phyloP scores from a whole-genome alignment of 805 yeast genomes.

The Candida methanosorbosa region DNA sequence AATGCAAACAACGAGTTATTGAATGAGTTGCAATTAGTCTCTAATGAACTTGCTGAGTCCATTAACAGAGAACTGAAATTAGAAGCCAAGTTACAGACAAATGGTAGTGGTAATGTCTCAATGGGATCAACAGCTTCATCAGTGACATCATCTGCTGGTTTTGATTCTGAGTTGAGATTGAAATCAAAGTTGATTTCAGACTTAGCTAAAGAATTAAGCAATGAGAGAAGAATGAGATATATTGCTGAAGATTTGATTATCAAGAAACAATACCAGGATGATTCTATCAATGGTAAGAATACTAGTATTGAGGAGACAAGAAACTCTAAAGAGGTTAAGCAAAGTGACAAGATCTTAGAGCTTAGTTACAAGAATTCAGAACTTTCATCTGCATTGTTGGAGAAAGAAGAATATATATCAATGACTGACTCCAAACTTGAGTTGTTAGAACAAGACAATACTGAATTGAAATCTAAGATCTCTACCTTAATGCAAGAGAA shows the following conservation, averaged over 20 bases:
- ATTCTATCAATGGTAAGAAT: not conserved
- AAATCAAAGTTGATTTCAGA: constrained; percentile 37
- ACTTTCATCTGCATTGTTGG: constrained; percentile 35
- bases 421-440: constrained; percentile 39
- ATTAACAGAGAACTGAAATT: constrained; percentile 60
- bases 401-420: constrained; percentile 38
- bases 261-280: constrained; percentile 28
- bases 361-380: constrained; percentile 49
- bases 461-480: constrained; percentile 29
- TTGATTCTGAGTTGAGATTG: not conserved
- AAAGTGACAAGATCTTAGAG: constrained; percentile 43
- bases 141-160: not conserved
- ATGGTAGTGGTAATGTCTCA: not conserved
- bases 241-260: constrained; percentile 66
- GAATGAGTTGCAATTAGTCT: constrained; percentile 57
- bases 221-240: constrained; percentile 57
- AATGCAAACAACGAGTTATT: constrained; percentile 50
- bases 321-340: constrained; percentile 29
- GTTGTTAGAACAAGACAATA: constrained; percentile 26
- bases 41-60: constrained; percentile 65
- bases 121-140: not conserved
- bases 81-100: constrained; percentile 31
- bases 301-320: constrained; percentile 28
- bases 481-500: constrained; percentile 32
- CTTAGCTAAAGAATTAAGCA: constrained; percentile 47